phyloP scores from a whole-genome alignment of 2,329 filamentous ascomycete genomes.

The Penicillium sp. region DNA sequence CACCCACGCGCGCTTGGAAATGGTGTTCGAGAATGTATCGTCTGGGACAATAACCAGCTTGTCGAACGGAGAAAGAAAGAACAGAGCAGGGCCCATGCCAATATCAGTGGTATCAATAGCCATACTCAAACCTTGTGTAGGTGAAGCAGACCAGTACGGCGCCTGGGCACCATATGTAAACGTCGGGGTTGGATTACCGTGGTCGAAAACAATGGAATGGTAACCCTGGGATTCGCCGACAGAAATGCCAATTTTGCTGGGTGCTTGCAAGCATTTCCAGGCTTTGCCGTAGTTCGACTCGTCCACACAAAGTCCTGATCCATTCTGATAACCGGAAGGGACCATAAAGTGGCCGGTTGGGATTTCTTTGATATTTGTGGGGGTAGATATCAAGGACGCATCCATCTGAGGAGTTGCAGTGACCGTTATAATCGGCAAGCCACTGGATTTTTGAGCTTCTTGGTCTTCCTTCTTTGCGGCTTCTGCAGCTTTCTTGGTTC shows the following conservation, averaged over 20 bases:
- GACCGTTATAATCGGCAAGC: slow-evolving; percentile 36
- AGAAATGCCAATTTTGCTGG: slow-evolving; percentile 27
- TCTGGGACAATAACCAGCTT: slow-evolving; percentile 52
- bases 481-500: slow-evolving; percentile 34
- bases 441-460: slow-evolving; percentile 9
- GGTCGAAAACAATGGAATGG: slow-evolving; percentile 32
- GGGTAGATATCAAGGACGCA: slow-evolving; percentile 41
- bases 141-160: slow-evolving; percentile 38
- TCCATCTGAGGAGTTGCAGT: slow-evolving; percentile 45
- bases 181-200: slow-evolving; percentile 30
- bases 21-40: slow-evolving; percentile 26
- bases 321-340: slow-evolving; percentile 41
- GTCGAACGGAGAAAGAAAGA: slow-evolving; percentile 55
- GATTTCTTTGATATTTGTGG: slow-evolving; percentile 37
- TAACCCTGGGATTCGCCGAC: slow-evolving; percentile 21
- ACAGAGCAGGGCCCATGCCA: slow-evolving; percentile 53
- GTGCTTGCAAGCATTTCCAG: slow-evolving; percentile 43
- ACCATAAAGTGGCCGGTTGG: slow-evolving; percentile 45
- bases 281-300: slow-evolving; percentile 39
- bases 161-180: slow-evolving; percentile 56
- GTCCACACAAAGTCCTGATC: slow-evolving; percentile 44
- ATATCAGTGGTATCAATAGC: slow-evolving; percentile 51
- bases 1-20: slow-evolving; percentile 24
- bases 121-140: slow-evolving; percentile 44
- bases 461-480: slow-evolving; percentile 18